Evolutionary conservation across 805 yeast species (phyloP).

Genomic region (Diddensiella transvaalensis): DNA sequence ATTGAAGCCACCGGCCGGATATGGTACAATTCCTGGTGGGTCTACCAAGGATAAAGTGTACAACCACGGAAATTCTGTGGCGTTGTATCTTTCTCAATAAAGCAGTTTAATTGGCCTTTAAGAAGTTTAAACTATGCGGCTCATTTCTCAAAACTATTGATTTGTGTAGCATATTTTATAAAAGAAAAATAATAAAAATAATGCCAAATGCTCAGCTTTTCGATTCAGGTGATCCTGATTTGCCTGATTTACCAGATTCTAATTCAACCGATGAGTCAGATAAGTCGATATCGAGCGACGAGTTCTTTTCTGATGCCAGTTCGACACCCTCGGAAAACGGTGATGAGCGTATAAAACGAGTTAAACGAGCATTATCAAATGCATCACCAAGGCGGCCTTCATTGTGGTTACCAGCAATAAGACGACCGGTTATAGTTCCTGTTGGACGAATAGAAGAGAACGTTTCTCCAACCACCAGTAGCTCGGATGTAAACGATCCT

Average conservation of each 20-base stretch:
- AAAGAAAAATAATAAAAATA: too few relatives aligned
- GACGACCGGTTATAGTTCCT: neutral
- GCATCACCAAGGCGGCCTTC: neutral
- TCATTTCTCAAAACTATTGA: too few relatives aligned
- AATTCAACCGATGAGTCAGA: slow-evolving; percentile 8
- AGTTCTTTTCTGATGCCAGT: neutral
- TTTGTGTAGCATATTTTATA: too few relatives aligned
- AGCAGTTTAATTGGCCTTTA: too few relatives aligned
- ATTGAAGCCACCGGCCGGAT: too few relatives aligned
- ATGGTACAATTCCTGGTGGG: too few relatives aligned
- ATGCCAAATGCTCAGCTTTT: slow-evolving; percentile 11
- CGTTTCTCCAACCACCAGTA: neutral
- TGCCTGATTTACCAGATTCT: slow-evolving; percentile 21
- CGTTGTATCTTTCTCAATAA: too few relatives aligned
- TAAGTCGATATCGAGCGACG: neutral
- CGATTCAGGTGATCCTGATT: slow-evolving; percentile 25
- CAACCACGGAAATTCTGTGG: too few relatives aligned
- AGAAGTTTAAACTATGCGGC: too few relatives aligned
- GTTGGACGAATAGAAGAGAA: neutral
- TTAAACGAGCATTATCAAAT: neutral
- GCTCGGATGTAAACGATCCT: neutral
- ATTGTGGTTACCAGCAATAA: neutral
- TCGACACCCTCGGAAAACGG: neutral
- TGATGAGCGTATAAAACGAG: neutral
- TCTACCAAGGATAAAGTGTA: too few relatives aligned